phyloP scores from a whole-genome alignment of 2,329 filamentous ascomycete species.

The Lachnellula subtilissima region DNA sequence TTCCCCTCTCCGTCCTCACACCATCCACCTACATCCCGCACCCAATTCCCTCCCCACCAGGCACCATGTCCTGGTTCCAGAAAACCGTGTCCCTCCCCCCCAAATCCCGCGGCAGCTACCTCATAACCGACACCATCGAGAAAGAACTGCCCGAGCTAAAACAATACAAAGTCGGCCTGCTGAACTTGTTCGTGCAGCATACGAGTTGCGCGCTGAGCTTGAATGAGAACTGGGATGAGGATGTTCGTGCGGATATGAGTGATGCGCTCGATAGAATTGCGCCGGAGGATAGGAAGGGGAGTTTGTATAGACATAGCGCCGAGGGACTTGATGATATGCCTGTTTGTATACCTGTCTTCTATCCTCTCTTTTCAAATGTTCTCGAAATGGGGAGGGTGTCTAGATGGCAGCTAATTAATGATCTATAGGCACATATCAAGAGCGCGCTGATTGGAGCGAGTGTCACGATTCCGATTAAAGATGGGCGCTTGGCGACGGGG shows the following conservation, averaged over 20 bases:
- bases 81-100: conserved; percentile 77
- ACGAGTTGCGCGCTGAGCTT: conserved; percentile 85
- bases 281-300: conserved; percentile 70
- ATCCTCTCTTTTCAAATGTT: background rate
- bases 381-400: background rate
- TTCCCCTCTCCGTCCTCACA: conserved; percentile 41
- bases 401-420: background rate
- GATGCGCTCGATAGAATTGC: conserved; percentile 89
- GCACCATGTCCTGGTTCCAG: conserved; percentile 69
- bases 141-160: conserved; percentile 72
- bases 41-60: conserved; percentile 14
- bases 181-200: conserved; percentile 93
- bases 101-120: conserved; percentile 76
- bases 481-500: conserved; percentile 68
- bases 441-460: conserved; percentile 83
- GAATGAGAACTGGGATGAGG: conserved; percentile 85
- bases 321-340: conserved; percentile 96
- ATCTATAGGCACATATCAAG: conserved; percentile 79
- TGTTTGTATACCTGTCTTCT: conserved; percentile 40
- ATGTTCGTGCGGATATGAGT: conserved; percentile 86
- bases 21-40: conserved; percentile 25
- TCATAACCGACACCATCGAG: conserved; percentile 74
- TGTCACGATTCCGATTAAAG: conserved; percentile 82
- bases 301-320: conserved; percentile 78
- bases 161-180: conserved; percentile 76